A percentile compares a stretch with the other conserved stretches of the same genome.
Evolutionary conservation across 495 filamentous ascomycete species (phyloP).

Genomic region (Cryomyces minteri): DNA sequence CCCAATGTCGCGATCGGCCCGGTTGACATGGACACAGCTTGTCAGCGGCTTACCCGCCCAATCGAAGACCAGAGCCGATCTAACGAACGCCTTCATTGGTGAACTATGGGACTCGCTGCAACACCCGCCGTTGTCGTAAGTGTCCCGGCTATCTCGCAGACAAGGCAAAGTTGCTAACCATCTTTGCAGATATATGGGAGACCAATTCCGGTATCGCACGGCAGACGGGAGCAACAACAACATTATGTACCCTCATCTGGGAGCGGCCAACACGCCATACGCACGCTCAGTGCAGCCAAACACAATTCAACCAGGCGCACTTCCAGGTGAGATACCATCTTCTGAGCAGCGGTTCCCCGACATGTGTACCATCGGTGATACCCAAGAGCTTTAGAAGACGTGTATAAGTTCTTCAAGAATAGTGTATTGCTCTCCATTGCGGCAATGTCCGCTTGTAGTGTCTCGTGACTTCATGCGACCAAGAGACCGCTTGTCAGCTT

Average conservation of each 20-base stretch:
- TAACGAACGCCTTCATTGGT: slow-evolving; percentile 52
- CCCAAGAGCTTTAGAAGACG: no score
- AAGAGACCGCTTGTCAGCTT: no score
- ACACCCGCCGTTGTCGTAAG: slow-evolving; percentile 26
- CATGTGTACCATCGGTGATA: no score
- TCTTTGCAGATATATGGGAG: slow-evolving; percentile 37
- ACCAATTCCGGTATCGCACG: slow-evolving; percentile 45
- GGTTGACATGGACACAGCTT: not conserved
- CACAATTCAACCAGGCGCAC: slow-evolving; percentile 30
- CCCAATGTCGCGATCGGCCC: not conserved
- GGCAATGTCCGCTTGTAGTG: no score
- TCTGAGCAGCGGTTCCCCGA: no score
- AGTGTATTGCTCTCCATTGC: no score
- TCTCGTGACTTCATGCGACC: no score
- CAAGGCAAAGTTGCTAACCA: not conserved
- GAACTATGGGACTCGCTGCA: slow-evolving; percentile 49
- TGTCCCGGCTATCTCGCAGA: not conserved
- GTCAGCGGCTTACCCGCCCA: not conserved
- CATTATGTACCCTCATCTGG: slow-evolving; percentile 34
- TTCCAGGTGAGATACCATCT: slow-evolving; percentile 2
- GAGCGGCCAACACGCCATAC: slow-evolving; percentile 36
- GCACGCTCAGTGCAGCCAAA: slow-evolving; percentile 32
- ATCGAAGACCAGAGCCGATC: slow-evolving; percentile 40
- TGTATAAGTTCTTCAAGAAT: no score
- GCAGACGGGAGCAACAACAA: slow-evolving; percentile 58